A percentile compares a stretch with the other conserved stretches of the same genome.
Conservation (phyloP, 2,329 filamentous ascomycete species). For the Ceratocystis destructans region DNA sequence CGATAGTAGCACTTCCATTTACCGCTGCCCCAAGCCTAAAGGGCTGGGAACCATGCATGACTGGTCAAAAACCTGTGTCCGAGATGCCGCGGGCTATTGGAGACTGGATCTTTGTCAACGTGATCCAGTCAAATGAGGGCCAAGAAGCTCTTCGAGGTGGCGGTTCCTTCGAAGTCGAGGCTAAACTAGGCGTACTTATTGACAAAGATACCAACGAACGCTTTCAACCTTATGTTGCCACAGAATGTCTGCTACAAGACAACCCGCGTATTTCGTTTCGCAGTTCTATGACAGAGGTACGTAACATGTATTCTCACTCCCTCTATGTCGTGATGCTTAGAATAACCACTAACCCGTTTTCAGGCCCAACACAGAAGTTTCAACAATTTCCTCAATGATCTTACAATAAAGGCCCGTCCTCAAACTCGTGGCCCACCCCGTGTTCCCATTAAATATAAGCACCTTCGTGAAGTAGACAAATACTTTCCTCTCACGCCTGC, state of each 20-base stretch:
- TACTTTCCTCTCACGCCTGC: constrained; percentile 62
- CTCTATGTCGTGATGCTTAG: background rate
- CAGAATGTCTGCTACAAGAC: constrained; percentile 56
- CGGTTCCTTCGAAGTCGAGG: constrained; percentile 82
- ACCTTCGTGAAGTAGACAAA: constrained; percentile 67
- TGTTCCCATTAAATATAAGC: constrained; percentile 61
- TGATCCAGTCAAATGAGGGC: constrained; percentile 53
- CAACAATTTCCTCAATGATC: constrained; percentile 71
- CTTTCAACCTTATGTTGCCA: constrained; percentile 51
- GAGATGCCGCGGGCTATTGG: constrained; percentile 63
- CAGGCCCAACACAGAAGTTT: constrained; percentile 67
- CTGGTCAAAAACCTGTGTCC: constrained; percentile 55
- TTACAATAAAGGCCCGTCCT: constrained; percentile 30
- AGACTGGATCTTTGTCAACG: constrained; percentile 63
- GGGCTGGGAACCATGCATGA: constrained; percentile 54
- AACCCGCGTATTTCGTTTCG: constrained; percentile 54
- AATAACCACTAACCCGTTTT: too few species aligned
- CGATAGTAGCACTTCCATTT: background rate
- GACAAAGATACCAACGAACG: constrained; percentile 57
- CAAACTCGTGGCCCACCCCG: constrained; percentile 29
- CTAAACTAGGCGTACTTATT: constrained; percentile 74
- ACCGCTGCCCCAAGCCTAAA: constrained; percentile 28
- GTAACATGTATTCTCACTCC: constrained; percentile 22
- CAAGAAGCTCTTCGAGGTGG: constrained; percentile 48
- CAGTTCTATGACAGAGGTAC: constrained; percentile 81